phyloP scores from a whole-genome alignment of 306 rosid species.

The Glycyrrhiza uralensis region DNA sequence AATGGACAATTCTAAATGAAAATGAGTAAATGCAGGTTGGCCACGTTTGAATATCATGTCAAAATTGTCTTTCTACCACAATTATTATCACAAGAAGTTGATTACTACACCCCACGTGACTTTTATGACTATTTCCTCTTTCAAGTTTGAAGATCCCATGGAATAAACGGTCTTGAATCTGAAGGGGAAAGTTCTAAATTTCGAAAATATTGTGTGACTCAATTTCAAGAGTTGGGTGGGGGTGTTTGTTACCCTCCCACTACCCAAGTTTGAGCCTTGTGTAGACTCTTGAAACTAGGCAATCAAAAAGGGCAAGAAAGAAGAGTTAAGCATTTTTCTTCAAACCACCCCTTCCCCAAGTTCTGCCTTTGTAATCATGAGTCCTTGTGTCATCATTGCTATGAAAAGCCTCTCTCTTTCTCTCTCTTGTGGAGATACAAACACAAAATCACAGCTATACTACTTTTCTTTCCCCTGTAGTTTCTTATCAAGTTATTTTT shows the following conservation, averaged over 20 bases:
- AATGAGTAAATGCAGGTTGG: slow-evolving; percentile 19
- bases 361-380: slow-evolving; percentile 74
- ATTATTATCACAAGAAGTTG: slow-evolving; percentile 36
- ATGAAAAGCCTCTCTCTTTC: slow-evolving; percentile 42
- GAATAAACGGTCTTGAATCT: slow-evolving; percentile 15
- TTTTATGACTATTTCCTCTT: slow-evolving; percentile 23
- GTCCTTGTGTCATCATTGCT: slow-evolving; percentile 67
- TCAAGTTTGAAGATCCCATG: not conserved
- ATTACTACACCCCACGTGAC: slow-evolving; percentile 1
- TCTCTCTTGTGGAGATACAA: slow-evolving; percentile 41
- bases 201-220: slow-evolving; percentile 8
- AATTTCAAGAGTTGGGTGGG: slow-evolving; percentile 18
- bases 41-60: slow-evolving; percentile 35
- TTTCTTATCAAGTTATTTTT: not conserved
- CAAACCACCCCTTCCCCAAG: slow-evolving; percentile 39
- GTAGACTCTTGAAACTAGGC: slow-evolving; percentile 5
- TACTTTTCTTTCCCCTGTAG: not conserved
- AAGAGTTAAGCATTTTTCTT: slow-evolving; percentile 26
- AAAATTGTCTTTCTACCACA: slow-evolving; percentile 34
- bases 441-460: slow-evolving; percentile 36
- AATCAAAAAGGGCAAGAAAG: slow-evolving; percentile 30
- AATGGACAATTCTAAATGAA: slow-evolving; percentile 12
- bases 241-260: not conserved
- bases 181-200: slow-evolving; percentile 36
- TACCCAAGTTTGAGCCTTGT: slow-evolving; percentile 9